Evolutionary conservation across 306 rosid genomes (phyloP).

Genomic region (Lablab purpureus): DNA sequence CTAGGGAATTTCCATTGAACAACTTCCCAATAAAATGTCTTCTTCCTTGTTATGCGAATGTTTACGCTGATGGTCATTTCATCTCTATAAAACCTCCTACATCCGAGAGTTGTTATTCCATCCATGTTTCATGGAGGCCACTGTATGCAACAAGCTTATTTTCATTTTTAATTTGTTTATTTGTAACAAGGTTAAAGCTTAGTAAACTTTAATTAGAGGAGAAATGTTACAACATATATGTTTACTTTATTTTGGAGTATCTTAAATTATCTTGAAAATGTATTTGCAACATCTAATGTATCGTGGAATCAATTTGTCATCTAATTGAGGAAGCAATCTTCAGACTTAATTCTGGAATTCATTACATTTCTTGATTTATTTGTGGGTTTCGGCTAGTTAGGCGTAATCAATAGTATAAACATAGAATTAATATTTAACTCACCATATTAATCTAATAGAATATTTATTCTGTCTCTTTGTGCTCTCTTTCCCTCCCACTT

Average conservation of each 20-base stretch:
- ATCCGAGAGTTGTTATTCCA: not conserved
- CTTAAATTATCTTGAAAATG: not conserved
- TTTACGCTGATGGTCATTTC: not conserved
- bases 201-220: not conserved
- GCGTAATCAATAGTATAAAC: not conserved
- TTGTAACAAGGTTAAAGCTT: not conserved
- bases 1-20: not conserved
- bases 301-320: not conserved
- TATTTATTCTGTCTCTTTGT: not conserved
- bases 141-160: not conserved
- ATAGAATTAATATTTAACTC: not conserved
- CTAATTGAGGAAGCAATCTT: not conserved
- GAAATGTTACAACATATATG: not conserved
- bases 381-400: not conserved
- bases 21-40: not conserved
- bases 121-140: not conserved
- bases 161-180: not conserved
- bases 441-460: not conserved
- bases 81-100: not conserved
- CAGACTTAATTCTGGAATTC: not conserved
- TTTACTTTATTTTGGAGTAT: constrained; percentile 3
- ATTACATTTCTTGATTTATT: not conserved
- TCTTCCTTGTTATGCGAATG: not conserved
- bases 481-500: not conserved
- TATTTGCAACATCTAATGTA: not conserved